Evolutionary conservation across 2,329 filamentous ascomycete species (phyloP), one percentile per base, ranked within the genome.

Genomic region (Colletotrichum chrysophilum): DNA sequence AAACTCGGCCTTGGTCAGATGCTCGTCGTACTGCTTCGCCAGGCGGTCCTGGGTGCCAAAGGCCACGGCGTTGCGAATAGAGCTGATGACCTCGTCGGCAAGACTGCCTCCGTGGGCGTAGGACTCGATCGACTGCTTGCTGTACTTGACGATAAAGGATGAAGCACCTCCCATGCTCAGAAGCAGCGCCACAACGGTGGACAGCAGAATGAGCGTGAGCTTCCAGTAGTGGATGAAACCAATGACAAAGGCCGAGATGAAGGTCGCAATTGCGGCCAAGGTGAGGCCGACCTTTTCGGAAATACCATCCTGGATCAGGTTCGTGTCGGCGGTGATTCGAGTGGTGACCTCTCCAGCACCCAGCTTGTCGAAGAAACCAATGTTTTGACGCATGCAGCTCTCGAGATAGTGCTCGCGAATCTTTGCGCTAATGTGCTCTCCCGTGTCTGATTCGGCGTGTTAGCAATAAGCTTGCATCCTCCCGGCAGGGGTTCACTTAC

Each of bases 281-380:
- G 95, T 96, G 77, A 98, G 86, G 16, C 92, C 93, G 60, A 98
- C 91, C 87, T 98, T 98, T 84, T 98, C 95, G 0, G 95, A 97
- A 61, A 99, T 95, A 72, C 96, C 96, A 79, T 98, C 96, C 84
- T 98, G 96, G 71, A 98, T 93, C 69, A 98, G 88, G 81, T 98
- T 98, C 60, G 95, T 98, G 83, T 98, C 96, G 13, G 96, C 94
- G 0, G 96, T 98, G 79, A 98, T 98, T 78, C 96, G 93, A 2
- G 96, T 98, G 0, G 96, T 98, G 76, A 98, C 95, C 85, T 98
- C 97, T 74, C 96, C 96, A 38, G 96, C 94, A 67, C 96, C 96
- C 16, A 98, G 90, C 81, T 97, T 97, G 84, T 98, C 97, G 85
- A 97, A 98, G 84, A 95, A 98, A 61, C 92, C 96, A 83, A 98